Evolutionary conservation across 345 rosid genomes (phyloP).

Genomic region (Salix suchowensis): DNA sequence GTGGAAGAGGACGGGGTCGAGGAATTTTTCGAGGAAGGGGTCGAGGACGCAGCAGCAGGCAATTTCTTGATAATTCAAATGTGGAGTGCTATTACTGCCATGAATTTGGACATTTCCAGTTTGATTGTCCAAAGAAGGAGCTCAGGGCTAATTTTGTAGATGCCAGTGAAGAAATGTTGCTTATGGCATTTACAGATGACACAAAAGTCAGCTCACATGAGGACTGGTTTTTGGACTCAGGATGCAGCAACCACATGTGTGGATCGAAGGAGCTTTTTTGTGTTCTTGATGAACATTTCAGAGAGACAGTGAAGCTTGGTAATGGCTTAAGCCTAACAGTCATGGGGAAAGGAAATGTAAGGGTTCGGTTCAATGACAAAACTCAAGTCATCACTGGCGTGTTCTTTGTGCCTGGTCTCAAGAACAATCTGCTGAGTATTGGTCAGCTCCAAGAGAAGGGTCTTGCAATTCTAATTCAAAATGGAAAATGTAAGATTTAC

Average conservation of each 20-base stretch:
- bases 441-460: constrained; percentile 11
- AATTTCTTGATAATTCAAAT: background rate
- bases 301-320: background rate
- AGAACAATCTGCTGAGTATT: background rate
- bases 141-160: background rate
- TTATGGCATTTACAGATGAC: background rate
- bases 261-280: background rate
- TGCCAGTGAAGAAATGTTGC: background rate
- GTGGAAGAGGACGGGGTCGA: background rate
- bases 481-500: background rate
- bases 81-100: background rate
- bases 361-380: background rate
- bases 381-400: background rate
- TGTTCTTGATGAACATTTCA: background rate
- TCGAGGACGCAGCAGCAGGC: background rate
- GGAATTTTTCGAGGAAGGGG: background rate
- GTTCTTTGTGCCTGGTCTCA: background rate
- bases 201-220: too few species aligned
- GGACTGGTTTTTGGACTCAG: background rate
- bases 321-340: background rate
- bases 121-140: background rate
- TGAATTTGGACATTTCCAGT: background rate
- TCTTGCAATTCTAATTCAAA: background rate
- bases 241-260: background rate
- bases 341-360: background rate